These are phyloP conservation scores for Garcia nutans DNA, from an alignment of 345 rosid genomes.

Conservation along the genomic window DNA sequence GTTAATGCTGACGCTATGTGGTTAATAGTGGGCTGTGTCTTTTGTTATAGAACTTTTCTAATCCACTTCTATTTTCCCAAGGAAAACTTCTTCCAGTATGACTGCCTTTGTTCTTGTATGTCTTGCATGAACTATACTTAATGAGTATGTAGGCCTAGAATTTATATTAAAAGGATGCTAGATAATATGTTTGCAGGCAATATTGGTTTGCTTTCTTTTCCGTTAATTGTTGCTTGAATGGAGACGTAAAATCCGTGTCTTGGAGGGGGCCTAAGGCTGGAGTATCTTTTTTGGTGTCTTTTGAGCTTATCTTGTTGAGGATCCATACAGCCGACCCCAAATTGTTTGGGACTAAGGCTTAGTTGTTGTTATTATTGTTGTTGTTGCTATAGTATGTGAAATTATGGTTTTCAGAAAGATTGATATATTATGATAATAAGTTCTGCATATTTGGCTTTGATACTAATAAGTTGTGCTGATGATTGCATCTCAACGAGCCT, in stretches of 20 bases:
- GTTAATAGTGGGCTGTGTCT: neutral
- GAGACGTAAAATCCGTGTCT: no score
- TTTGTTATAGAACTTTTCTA: neutral
- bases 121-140: conserved; percentile 1
- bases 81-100: neutral
- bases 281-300: no score
- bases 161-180: neutral
- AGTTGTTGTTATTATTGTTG: no score
- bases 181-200: neutral
- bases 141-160: neutral
- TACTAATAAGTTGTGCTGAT: neutral
- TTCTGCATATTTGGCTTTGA: neutral
- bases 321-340: no score
- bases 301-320: no score
- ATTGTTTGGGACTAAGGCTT: no score
- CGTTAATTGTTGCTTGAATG: no score
- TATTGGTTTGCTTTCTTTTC: conserved; percentile 1
- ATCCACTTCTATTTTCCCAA: neutral
- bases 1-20: neutral
- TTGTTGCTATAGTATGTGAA: neutral
- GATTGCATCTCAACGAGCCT: neutral
- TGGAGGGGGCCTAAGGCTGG: no score
- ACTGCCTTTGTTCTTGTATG: neutral
- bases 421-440: neutral
- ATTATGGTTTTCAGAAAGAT: neutral